Conservation (phyloP, 139 green algal genomes). For the Protoeuglena noctilucae region DNA sequence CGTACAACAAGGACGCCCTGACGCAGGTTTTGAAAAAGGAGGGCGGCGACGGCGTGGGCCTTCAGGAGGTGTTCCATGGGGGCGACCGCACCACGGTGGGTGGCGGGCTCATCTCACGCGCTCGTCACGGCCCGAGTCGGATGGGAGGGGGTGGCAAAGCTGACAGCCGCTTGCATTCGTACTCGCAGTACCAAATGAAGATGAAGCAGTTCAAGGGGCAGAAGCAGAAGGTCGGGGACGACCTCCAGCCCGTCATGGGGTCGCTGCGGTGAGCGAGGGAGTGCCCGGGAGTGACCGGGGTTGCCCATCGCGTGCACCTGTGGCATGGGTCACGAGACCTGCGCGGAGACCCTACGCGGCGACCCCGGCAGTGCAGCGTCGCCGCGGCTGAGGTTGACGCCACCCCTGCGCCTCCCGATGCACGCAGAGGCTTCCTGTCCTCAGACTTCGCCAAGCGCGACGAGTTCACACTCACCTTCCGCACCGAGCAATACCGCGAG, state of each 20-base stretch:
- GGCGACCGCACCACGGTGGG: too few species aligned
- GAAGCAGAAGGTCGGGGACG: slow-evolving; percentile 1
- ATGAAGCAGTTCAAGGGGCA: slow-evolving; percentile 1
- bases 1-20: background rate
- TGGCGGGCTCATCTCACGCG: too few species aligned
- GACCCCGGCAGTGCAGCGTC: background rate
- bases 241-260: slow-evolving; percentile 1
- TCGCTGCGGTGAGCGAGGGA: background rate
- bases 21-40: background rate
- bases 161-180: too few species aligned
- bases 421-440: slow-evolving; percentile 63
- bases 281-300: too few species aligned
- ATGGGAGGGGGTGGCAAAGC: too few species aligned
- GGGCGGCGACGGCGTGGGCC: background rate
- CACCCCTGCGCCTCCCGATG: slow-evolving; percentile 20
- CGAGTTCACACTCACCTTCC: slow-evolving; percentile 60
- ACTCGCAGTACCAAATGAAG: too few species aligned
- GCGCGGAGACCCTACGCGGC: too few species aligned
- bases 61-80: too few species aligned
- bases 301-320: too few species aligned
- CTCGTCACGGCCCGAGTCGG: too few species aligned
- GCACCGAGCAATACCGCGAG: slow-evolving; percentile 61
- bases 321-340: too few species aligned
- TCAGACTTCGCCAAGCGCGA: slow-evolving; percentile 60
- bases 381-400: background rate